Base-by-base conservation (phyloP, 306 rosid genomes). In the Pyrus betulifolia region DNA sequence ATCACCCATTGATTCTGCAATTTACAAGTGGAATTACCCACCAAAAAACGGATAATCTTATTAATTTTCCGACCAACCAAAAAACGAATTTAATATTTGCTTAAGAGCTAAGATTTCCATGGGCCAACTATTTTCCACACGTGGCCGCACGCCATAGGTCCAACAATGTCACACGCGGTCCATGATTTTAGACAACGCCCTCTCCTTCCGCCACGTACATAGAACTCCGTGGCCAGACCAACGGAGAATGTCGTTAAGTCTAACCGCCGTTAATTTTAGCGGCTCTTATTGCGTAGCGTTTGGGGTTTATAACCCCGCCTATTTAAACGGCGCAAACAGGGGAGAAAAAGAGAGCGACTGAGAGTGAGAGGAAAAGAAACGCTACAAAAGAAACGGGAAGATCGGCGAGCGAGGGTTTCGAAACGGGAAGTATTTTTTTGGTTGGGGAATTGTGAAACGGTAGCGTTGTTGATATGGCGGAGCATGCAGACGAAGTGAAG, bases 401-500 rank as follows among this genome's bases (percentile, higher is more conserved):
- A 25, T 17, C 14, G 7, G 35, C 9, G 60, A 25, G 10, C 40
- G 83, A 78, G 66, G 61, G 19, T 73, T 81, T 74, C 82, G 60
- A 66, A 79, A 11, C 74, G 33, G 51, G 17, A 31, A 44, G 68
- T 11, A 57, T 78, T 78, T 15, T 61, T 5, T 27, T 27, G 66
- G 19, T 61, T 61, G 19, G 64, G 30, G 28, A 28, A 59, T 59
- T 62, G 21, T 62, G 44, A 64, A 31, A 64, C 45, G 22, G 23
- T 12, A 18, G 69, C 45, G 15, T 13, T 64, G 33, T 66, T 1
- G 51, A 44, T 17, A 93, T 90, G 75, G 83, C 79, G 66, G 83
- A 83, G 68, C 82, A 83, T 30, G 82, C 86, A 23, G 91, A 87
- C 8, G 88, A 84, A 30, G 25, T 78, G 12, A 88, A 88, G 84